Conservation (phyloP, 495 filamentous ascomycete species). For the Cladorrhinum samala region DNA sequence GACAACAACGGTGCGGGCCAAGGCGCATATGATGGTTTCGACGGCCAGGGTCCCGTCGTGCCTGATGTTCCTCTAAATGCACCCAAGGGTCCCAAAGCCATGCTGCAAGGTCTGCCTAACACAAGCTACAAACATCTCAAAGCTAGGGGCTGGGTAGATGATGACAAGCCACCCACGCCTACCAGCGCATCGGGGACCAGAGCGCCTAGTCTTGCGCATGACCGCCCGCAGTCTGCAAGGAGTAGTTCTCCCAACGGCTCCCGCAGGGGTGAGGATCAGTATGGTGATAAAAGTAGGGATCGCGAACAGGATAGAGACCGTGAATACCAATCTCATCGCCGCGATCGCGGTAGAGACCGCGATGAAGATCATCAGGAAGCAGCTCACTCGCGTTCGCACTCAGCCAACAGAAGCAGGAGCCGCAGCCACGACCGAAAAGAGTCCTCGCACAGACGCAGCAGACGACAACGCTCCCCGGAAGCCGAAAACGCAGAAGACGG, state of each 20-base stretch:
- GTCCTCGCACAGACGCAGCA: slow-evolving; percentile 36
- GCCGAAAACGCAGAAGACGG: slow-evolving; percentile 42
- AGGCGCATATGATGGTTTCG: slow-evolving; percentile 3
- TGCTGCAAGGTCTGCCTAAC: slow-evolving; percentile 79
- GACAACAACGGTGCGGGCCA: slow-evolving; percentile 6
- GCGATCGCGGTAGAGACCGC: slow-evolving; percentile 27
- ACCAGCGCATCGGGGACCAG: slow-evolving; percentile 27
- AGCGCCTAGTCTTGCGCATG: slow-evolving; percentile 28
- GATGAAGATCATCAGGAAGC: slow-evolving; percentile 17
- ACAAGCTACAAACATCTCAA: slow-evolving; percentile 55
- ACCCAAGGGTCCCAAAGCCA: slow-evolving; percentile 87
- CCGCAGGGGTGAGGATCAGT: slow-evolving; percentile 15
- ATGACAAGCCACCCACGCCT: slow-evolving; percentile 32
- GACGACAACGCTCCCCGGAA: slow-evolving; percentile 54
- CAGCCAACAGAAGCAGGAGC: slow-evolving; percentile 29
- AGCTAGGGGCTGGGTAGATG: slow-evolving; percentile 41
- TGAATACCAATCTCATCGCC: slow-evolving; percentile 5
- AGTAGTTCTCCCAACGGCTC: slow-evolving; percentile 36
- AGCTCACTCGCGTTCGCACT: slow-evolving; percentile 6
- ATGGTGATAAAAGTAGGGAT: slow-evolving; percentile 14
- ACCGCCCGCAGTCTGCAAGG: slow-evolving; percentile 30
- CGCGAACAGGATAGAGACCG: slow-evolving; percentile 24
- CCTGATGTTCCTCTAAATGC: slow-evolving; percentile 56
- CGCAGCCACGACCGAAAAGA: slow-evolving; percentile 48
- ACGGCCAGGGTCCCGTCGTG: slow-evolving; percentile 1